Conservation (phyloP, 768 basidiomycete genomes). For the Hydnomerulius pinastri region DNA sequence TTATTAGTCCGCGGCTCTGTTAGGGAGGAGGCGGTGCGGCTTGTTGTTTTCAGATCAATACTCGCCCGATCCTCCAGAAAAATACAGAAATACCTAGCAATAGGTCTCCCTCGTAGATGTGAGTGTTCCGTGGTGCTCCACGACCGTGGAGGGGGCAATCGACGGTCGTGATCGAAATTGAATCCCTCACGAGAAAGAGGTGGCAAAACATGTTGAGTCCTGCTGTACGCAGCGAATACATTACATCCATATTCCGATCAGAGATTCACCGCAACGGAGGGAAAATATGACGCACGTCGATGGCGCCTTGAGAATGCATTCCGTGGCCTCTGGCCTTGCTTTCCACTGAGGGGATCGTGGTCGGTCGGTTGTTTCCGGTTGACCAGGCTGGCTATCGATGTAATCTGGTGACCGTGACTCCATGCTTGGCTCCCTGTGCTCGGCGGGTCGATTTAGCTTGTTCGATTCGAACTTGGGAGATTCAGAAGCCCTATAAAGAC, state of each 20-base stretch:
- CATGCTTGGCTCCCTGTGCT: conserved; percentile 12
- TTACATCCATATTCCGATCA: conserved; percentile 27
- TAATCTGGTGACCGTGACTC: conserved; percentile 24
- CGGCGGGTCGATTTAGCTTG: conserved; percentile 12
- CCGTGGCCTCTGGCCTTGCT: conserved; percentile 20
- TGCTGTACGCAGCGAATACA: conserved; percentile 29
- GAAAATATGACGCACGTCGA: conserved; percentile 25
- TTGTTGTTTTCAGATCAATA: conserved; percentile 22
- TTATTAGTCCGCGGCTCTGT: conserved; percentile 22
- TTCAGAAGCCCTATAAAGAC: conserved; percentile 31
- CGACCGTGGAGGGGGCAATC: conserved; percentile 33
- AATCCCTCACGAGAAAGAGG: conserved; percentile 32
- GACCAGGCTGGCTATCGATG: conserved; percentile 21
- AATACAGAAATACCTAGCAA: conserved; percentile 26
- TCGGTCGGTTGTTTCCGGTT: conserved; percentile 17
- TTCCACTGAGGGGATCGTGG: conserved; percentile 20
- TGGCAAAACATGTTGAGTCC: conserved; percentile 36
- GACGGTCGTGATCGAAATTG: conserved; percentile 35
- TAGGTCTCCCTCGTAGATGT: conserved; percentile 22
- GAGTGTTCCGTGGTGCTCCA: conserved; percentile 27
- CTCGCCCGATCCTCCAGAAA: conserved; percentile 3
- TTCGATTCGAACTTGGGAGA: conserved; percentile 26
- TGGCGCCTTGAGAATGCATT: conserved; percentile 24
- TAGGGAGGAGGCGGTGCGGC: conserved; percentile 21
- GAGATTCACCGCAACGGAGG: conserved; percentile 10